phyloP scores from a whole-genome alignment of 1,284 basidiomycete genomes.

The Ganoderma lucidum region DNA sequence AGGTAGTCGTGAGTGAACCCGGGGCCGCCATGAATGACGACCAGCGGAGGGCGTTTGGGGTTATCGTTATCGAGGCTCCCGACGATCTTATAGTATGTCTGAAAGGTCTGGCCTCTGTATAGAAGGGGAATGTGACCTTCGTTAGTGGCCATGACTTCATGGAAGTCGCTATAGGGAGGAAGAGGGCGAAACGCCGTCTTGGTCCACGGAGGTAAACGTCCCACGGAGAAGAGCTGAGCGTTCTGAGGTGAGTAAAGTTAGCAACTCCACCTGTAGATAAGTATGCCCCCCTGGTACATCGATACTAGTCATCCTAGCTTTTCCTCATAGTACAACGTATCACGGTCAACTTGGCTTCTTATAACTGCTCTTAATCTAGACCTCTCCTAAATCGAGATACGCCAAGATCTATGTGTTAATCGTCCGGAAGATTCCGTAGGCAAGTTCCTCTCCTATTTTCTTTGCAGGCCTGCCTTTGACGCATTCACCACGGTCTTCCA shows the following conservation, averaged over 20 bases:
- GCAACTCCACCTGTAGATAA: not conserved
- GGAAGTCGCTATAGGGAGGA: not conserved
- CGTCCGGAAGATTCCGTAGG: too few species aligned
- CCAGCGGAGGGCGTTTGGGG: slow-evolving; percentile 23
- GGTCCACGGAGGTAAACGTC: not conserved
- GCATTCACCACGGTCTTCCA: too few species aligned
- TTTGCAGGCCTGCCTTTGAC: too few species aligned
- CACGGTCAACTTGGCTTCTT: too few species aligned
- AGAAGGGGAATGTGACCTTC: slow-evolving; percentile 27
- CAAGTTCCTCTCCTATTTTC: too few species aligned
- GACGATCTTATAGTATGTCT: slow-evolving; percentile 32
- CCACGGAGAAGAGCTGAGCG: not conserved
- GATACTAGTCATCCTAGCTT: too few species aligned
- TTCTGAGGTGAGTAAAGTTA: not conserved
- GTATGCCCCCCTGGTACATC: too few species aligned
- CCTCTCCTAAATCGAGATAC: too few species aligned
- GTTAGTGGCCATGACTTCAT: not conserved
- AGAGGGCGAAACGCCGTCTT: not conserved
- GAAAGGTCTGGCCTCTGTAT: slow-evolving; percentile 25
- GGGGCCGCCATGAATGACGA: slow-evolving; percentile 37
- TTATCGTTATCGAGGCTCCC: slow-evolving; percentile 25
- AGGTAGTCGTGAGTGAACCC: slow-evolving; percentile 39
- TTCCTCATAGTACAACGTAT: too few species aligned
- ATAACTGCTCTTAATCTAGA: too few species aligned
- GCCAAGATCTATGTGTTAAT: too few species aligned